A percentile compares a stretch with the other conserved stretches of the same genome.
phyloP scores from a whole-genome alignment of 2,329 filamentous ascomycete species.

The Thielaviopsis populi region DNA sequence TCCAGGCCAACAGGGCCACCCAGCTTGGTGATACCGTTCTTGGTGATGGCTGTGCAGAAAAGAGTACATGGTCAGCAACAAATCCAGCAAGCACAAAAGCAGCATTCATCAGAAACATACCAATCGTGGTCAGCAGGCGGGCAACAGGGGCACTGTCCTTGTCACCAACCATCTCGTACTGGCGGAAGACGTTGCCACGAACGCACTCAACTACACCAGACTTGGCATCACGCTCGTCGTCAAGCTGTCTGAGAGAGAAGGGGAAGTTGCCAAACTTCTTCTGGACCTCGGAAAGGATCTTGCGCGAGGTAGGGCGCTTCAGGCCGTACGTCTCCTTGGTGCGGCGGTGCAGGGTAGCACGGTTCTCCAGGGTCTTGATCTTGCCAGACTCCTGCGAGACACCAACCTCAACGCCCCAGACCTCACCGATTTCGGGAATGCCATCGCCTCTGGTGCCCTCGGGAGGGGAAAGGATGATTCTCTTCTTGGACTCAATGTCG shows the following conservation, averaged over 20 bases:
- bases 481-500: slow-evolving; percentile 94
- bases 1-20: slow-evolving; percentile 63
- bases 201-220: slow-evolving; percentile 92
- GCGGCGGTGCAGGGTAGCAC: slow-evolving; percentile 82
- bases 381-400: slow-evolving; percentile 84
- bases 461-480: slow-evolving; percentile 80
- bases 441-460: slow-evolving; percentile 88
- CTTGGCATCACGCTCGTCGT: slow-evolving; percentile 94
- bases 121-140: slow-evolving; percentile 77
- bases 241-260: slow-evolving; percentile 91
- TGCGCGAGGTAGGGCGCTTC: slow-evolving; percentile 85
- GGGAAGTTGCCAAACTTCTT: slow-evolving; percentile 97
- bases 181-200: slow-evolving; percentile 76
- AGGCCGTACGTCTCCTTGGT: slow-evolving; percentile 83
- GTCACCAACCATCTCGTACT: slow-evolving; percentile 92
- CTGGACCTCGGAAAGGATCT: slow-evolving; percentile 83
- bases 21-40: slow-evolving; percentile 86
- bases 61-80: slow-evolving; percentile 11
- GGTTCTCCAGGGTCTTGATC: slow-evolving; percentile 79
- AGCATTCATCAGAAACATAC: slow-evolving; percentile 42
- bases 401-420: slow-evolving; percentile 95
- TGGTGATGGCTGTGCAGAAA: slow-evolving; percentile 61
- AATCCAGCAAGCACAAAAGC: neutral
- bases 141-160: slow-evolving; percentile 77
- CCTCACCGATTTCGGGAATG: slow-evolving; percentile 72